These are phyloP conservation scores for Leccinum disarticulatum DNA, from an alignment of 768 basidiomycete species.

Conservation along the genomic window DNA sequence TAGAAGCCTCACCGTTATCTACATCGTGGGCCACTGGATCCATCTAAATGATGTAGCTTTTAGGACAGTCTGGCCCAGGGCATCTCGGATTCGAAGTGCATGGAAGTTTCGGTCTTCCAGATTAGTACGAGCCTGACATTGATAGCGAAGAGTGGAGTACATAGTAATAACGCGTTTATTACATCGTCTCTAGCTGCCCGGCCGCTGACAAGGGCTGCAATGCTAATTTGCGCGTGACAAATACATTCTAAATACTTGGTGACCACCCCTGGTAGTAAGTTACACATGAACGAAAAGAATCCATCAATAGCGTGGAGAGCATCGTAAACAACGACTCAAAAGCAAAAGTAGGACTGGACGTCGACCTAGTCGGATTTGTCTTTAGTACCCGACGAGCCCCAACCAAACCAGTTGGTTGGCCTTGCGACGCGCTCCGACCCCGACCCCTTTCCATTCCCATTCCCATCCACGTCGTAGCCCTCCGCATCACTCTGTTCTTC, in stretches of 20 bases:
- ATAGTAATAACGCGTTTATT: neutral
- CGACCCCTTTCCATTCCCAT: conserved; percentile 16
- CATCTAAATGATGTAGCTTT: too few species aligned
- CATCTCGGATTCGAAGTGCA: neutral
- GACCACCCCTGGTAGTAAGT: neutral
- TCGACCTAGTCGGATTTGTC: conserved; percentile 22
- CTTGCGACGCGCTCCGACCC: conserved; percentile 24
- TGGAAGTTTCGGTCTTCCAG: neutral
- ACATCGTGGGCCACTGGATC: too few species aligned
- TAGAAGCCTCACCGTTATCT: neutral
- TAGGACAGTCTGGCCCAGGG: neutral
- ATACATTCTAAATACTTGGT: conserved; percentile 14
- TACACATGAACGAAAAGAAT: conserved; percentile 2
- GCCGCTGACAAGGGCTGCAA: neutral
- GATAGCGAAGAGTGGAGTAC: neutral
- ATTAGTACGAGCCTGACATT: neutral
- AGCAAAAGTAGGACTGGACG: neutral
- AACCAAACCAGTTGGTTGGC: conserved; percentile 36
- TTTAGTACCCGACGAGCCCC: conserved; percentile 29
- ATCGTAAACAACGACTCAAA: neutral
- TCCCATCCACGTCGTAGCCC: conserved; percentile 47
- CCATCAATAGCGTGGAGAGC: neutral
- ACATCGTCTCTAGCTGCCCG: neutral
- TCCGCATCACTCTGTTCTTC: conserved; percentile 72
- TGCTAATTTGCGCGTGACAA: neutral